Base-by-base conservation (phyloP, 176 grass and related monocot genomes). In the Musa itinerans region DNA sequence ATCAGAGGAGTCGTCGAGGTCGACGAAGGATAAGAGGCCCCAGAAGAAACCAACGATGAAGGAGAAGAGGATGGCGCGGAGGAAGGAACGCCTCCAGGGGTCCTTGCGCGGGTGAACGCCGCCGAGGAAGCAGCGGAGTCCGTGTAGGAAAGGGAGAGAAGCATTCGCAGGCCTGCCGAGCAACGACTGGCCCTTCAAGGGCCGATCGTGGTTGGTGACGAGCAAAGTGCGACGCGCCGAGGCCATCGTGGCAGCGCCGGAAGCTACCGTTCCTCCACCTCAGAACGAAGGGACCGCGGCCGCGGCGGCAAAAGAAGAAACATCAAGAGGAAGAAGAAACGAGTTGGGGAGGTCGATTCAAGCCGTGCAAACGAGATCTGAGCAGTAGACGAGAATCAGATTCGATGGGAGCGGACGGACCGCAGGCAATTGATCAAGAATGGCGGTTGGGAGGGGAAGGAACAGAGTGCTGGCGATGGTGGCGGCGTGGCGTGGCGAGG, bases 1-100 rank as follows among this genome's bases (percentile, higher is more conserved):
- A 76, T 82, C 65, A 74, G 80, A 52, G 84, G 70, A 71, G 76
- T 81, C 63, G 48, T 90, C 83, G 76, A 78, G 79, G 76, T 90
- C 81, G 25, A 79, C 81, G 73, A 90, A 87, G 53, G 76, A 76
- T 79, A 84, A 84, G 53, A 24, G 24, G 24, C 24, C 24, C 24
- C 24, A 24, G 24, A 24, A 24, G 24, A 24, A 24, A 24, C 24
- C 24, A 24, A 24, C 81, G 25, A 79, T 74, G 73, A 90, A 87
- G 53, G 76, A 76, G 75, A 84, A 84, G 53, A 90, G 68, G 72
- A 83, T 49, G 81, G 72, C 27, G 81, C 71, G 23, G 81, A 73
- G 8, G 85, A 86, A 74, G 72, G 81, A 81, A 11, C 85, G 77
- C 59, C 81, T 72, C 55, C 58, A 71, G 22, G 68, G 70, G 74